Conservation (phyloP, 768 basidiomycete species). For the Exidia glandulosa region DNA sequence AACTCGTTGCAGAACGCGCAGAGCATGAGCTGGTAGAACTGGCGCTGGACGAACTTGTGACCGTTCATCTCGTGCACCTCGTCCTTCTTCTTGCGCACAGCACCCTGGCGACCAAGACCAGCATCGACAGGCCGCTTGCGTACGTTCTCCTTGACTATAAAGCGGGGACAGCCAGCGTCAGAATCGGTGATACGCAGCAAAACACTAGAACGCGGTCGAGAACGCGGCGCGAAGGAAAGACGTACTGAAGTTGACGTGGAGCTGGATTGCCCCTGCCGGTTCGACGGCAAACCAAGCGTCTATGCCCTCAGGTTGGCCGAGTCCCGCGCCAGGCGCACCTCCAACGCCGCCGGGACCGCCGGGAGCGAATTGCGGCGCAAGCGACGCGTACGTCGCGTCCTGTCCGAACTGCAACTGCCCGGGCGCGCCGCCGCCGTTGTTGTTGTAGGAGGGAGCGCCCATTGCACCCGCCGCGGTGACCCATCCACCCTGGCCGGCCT, state of each 20-base stretch:
- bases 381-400: conserved; percentile 30
- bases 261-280: conserved; percentile 84
- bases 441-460: conserved; percentile 26
- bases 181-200: conserved; percentile 4
- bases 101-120: conserved; percentile 94
- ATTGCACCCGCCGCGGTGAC: conserved; percentile 84
- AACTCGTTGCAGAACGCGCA: conserved; percentile 98
- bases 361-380: conserved; percentile 16
- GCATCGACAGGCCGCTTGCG: conserved; percentile 92
- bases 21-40: conserved; percentile 97
- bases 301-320: conserved; percentile 54
- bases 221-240: conserved; percentile 9
- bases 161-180: neutral
- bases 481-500: conserved; percentile 78
- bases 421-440: conserved; percentile 29
- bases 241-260: conserved; percentile 89
- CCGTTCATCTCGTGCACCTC: conserved; percentile 99
- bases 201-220: conserved; percentile 5
- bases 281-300: conserved; percentile 98
- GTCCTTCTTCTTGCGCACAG: conserved; percentile 93
- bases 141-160: conserved; percentile 90
- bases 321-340: neutral
- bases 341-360: conserved; percentile 1
- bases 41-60: conserved; percentile 92
- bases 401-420: conserved; percentile 39